Evolutionary conservation across 2,329 filamentous ascomycete genomes (phyloP).

Genomic region (Aspergillus awamori): DNA sequence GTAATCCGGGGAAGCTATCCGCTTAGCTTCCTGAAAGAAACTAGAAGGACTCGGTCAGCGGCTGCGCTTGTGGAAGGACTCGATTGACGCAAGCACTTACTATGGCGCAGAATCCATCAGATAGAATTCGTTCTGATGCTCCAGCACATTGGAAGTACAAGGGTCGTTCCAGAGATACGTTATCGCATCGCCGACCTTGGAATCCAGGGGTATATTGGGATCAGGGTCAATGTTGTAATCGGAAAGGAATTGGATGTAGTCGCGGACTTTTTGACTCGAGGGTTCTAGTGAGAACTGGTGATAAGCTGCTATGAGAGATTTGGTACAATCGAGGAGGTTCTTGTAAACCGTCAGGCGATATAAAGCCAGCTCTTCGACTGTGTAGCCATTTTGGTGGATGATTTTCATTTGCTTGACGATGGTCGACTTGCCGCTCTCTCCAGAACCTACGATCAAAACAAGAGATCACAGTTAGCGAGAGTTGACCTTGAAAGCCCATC

Average conservation of each 20-base stretch:
- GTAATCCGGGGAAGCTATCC: constrained; percentile 83
- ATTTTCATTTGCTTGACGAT: constrained; percentile 99
- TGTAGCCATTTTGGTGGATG: constrained; percentile 97
- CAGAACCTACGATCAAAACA: constrained; percentile 68
- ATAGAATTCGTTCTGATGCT: constrained; percentile 97
- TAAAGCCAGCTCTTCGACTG: constrained; percentile 86
- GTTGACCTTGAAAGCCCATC: neutral
- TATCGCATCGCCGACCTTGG: constrained; percentile 79
- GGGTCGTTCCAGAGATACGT: constrained; percentile 89
- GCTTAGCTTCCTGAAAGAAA: constrained; percentile 90
- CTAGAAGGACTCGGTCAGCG: constrained; percentile 52
- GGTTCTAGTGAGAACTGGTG: constrained; percentile 86
- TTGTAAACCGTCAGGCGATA: constrained; percentile 98
- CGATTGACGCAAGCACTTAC: constrained; percentile 58
- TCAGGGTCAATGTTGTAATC: constrained; percentile 90
- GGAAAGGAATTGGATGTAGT: constrained; percentile 76
- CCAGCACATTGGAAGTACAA: constrained; percentile 78
- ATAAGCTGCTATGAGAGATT: constrained; percentile 88
- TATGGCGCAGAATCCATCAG: constrained; percentile 99
- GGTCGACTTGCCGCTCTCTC: constrained; percentile 97
- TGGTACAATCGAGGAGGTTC: constrained; percentile 95
- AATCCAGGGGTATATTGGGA: constrained; percentile 80
- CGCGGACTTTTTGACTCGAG: constrained; percentile 69
- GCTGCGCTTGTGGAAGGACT: constrained; percentile 22
- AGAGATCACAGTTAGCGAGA: constrained; percentile 16